These are phyloP conservation scores for Roridomyces roridus DNA, from an alignment of 768 basidiomycete genomes.

Conservation along the genomic window DNA sequence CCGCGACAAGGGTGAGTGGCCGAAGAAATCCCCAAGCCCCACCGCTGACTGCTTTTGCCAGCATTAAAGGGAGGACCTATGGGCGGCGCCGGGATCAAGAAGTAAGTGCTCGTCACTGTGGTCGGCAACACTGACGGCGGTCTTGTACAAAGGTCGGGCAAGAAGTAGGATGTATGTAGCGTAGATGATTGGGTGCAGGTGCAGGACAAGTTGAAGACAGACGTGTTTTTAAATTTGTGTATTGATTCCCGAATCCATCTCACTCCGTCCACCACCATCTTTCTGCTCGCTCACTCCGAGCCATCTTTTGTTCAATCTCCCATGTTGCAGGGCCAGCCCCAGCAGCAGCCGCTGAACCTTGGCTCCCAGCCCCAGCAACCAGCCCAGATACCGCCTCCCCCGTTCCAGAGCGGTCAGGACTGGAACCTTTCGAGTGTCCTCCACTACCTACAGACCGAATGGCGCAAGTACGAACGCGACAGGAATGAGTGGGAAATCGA, in stretches of 20 bases:
- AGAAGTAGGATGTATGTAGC: slow-evolving; percentile 56
- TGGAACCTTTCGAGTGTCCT: slow-evolving; percentile 93
- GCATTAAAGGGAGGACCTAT: slow-evolving; percentile 71
- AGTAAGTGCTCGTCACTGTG: slow-evolving; percentile 55
- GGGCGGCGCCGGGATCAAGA: slow-evolving; percentile 82
- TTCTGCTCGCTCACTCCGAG: too few relatives aligned
- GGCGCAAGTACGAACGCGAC: slow-evolving; percentile 97
- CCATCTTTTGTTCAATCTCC: too few relatives aligned
- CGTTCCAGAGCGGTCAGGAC: slow-evolving; percentile 60
- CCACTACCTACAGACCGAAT: slow-evolving; percentile 98
- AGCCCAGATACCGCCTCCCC: slow-evolving; percentile 42
- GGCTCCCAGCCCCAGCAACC: slow-evolving; percentile 51
- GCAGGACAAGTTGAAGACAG: too few relatives aligned
- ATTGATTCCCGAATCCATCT: too few relatives aligned
- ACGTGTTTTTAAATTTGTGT: not conserved
- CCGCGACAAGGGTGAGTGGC: slow-evolving; percentile 71
- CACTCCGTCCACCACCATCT: too few relatives aligned
- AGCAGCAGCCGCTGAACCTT: slow-evolving; percentile 66
- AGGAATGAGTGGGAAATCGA: slow-evolving; percentile 99
- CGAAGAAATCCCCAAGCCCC: too few relatives aligned
- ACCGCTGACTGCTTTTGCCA: slow-evolving; percentile 28
- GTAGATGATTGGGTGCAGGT: too few relatives aligned
- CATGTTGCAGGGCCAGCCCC: slow-evolving; percentile 76
- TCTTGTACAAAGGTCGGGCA: slow-evolving; percentile 59
- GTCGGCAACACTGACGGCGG: slow-evolving; percentile 9